Evolutionary conservation across 306 rosid genomes (phyloP).

Genomic region (Cucumis melo): DNA sequence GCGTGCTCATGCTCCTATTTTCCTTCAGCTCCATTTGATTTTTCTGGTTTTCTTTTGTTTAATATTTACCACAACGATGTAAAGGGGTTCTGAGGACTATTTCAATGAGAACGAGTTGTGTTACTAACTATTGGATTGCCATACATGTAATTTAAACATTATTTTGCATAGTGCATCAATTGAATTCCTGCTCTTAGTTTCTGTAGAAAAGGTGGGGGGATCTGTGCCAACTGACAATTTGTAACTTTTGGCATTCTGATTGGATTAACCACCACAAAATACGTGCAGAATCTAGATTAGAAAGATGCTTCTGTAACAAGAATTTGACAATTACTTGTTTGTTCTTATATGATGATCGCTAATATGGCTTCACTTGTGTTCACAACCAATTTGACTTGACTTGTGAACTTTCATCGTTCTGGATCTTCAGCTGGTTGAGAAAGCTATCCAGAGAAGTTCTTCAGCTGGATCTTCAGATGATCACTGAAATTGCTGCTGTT

Average conservation of each 20-base stretch:
- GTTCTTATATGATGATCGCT: background rate
- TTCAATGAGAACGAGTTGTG: background rate
- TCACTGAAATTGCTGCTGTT: too few species aligned
- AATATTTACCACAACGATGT: background rate
- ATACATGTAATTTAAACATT: background rate
- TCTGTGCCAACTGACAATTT: background rate
- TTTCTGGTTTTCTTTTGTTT: background rate
- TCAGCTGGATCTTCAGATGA: too few species aligned
- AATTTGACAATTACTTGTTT: background rate
- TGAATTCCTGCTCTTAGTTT: background rate
- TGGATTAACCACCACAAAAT: background rate
- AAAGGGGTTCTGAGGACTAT: background rate
- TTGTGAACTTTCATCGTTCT: background rate
- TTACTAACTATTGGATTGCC: background rate
- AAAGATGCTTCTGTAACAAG: background rate
- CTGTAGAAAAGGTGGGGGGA: background rate
- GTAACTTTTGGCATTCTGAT: background rate
- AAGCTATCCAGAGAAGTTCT: conserved; percentile 60
- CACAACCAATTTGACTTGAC: background rate
- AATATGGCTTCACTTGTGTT: background rate
- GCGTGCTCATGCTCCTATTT: background rate
- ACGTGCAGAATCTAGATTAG: background rate
- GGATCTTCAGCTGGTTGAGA: conserved; percentile 45
- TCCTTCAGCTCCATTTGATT: background rate
- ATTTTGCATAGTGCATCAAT: background rate